Evolutionary conservation across 106 monocot genomes (phyloP), one percentile per base, ranked within the genome.

Genomic region (Alisma plantagoaquatica): DNA sequence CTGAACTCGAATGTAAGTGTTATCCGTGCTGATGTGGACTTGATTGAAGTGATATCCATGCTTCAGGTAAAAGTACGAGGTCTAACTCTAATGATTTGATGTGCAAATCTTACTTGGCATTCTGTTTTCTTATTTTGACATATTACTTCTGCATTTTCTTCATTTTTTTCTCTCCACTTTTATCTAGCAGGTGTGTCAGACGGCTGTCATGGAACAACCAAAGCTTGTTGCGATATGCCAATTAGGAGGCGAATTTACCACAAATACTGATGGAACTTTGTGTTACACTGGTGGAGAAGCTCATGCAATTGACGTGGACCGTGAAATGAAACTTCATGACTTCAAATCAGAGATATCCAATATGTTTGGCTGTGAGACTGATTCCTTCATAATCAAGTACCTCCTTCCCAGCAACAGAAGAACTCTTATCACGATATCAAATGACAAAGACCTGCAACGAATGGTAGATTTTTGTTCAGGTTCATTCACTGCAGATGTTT

Each of bases 241-340:
- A 51, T 63, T 63, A 23, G 96, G 96, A 41, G 96, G 89, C 29
- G 81, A 85, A 29, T 96, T 96, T 71, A 58, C 71, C 29, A 56
- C 68, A 9, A 79, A 72, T 46, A 73, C 26, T 31, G 96, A 96
- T 68, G 96, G 96, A 26, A 71, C 77, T 8, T 43, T 96, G 71
- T 65, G 68, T 28, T 96, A 84, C 31, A 44, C 29, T 63, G 94
- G 94, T 18, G 94, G 94, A 43, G 94, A 96, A 60, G 94, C 96
- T 10, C 89, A 96, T 68, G 96, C 81, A 9, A 81, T 96, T 12
- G 89, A 81, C 54, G 78, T 96, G 22, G 73, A 75, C 10, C 74
- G 63, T 30, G 74, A 70, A 29, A 81, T 73, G 74, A 46, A 65
- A 41, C 68, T 96, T 22, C 43, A 57, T 51, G 81, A 84, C 60